Evolutionary conservation across 1,284 basidiomycete genomes (phyloP), one percentile per base, ranked within the genome.

Genomic region (Trichosporon sp.): DNA sequence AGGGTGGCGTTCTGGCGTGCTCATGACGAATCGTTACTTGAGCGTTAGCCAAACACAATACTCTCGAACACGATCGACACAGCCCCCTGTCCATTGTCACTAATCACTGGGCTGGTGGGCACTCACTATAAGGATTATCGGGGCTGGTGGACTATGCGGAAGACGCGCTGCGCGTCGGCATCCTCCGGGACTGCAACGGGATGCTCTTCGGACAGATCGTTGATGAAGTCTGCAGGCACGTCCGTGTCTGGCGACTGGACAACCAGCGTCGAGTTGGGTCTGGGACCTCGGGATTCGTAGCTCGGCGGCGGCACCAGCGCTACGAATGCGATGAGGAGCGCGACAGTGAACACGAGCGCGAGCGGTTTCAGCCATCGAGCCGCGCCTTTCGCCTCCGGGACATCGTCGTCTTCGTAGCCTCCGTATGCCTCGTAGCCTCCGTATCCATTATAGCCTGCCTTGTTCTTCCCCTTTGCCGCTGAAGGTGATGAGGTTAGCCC

Each of bases 11-110:
- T 16, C 31, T 61, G 14, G 56, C 32, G 56, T 61, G 56, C 32
- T 61, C 51, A 54, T 54, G 51, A 54, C 51, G 51, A 54, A 54
- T 54, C 51, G 51, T 54, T 54, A 54, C 51, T 54, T 54, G 51
- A 10, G 51, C 19, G n/a, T 54, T 16, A 54, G 51, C 51, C 19
- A 26, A 54, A 26, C 21, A 26, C 26, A 2, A 26, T 26, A 26
- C 26, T 26, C 2, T 26, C 26, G 26, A 26, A 26, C 26, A 26
- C 26, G 26, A 26, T 26, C 26, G 7, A 21, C 51, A 54, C 19
- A 26, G 38, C 38, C 38, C 38, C 38, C 38, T 40, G 38, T 40
- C 38, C 38, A 40, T 40, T 10, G 38, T 37, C 35, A 37, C 38
- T 11, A 2, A 8, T 26, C 26, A 26, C 26, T 26, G 26, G 51